Percentiles rank a stretch among this genome's conserved stretches.
Conservation (phyloP, 345 rosid species). For the Eucalyptus urophylla region DNA sequence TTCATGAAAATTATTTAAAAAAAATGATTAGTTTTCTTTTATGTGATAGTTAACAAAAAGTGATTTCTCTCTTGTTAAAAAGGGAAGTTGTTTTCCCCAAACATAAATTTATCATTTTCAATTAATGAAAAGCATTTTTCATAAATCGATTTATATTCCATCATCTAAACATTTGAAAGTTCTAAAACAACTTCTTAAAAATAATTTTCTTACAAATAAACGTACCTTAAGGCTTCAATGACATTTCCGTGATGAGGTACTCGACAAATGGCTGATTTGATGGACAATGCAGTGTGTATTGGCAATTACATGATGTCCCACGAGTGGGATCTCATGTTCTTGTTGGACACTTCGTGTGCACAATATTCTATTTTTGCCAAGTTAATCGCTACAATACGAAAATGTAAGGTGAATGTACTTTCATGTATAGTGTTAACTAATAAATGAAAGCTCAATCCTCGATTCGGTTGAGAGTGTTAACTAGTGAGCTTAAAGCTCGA, state of each 20-base stretch:
- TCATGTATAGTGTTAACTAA: not conserved
- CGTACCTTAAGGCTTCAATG: not conserved
- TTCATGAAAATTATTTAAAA: not conserved
- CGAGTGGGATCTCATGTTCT: not conserved
- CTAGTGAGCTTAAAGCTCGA: not conserved
- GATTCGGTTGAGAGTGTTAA: not conserved
- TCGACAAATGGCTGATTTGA: not conserved
- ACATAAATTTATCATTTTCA: not conserved
- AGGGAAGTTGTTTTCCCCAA: not conserved
- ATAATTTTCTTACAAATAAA: not conserved
- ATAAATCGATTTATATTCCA: not conserved
- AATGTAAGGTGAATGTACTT: not conserved
- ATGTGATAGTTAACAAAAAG: no score
- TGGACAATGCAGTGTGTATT: no score
- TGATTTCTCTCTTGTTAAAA: not conserved
- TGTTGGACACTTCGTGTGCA: not conserved
- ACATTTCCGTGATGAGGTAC: not conserved
- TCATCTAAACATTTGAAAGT: not conserved
- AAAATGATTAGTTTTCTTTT: no score
- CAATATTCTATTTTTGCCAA: not conserved
- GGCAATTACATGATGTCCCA: not conserved
- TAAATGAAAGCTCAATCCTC: not conserved
- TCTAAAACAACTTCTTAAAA: not conserved
- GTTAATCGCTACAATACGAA: not conserved
- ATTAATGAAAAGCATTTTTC: not conserved